phyloP scores from a whole-genome alignment of 78 protist genomes.

The slime mould (Dictyostelium discoideum) region DNA sequence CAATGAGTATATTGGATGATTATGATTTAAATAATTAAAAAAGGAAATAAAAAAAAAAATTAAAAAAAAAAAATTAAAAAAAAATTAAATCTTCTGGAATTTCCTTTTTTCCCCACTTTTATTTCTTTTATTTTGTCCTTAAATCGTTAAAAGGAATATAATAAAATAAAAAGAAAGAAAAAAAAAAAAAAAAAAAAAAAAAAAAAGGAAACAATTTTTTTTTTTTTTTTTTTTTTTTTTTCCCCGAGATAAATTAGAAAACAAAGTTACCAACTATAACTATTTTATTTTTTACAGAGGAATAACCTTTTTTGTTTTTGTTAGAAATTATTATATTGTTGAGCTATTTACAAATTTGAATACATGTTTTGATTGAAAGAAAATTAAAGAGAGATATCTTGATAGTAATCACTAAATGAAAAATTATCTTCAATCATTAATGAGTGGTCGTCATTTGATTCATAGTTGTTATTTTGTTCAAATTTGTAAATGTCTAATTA shows the following conservation, averaged over 20 bases:
- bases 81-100: no score
- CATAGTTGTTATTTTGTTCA: not conserved
- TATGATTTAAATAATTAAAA: conserved; percentile 34
- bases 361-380: not conserved
- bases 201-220: not conserved
- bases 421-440: conserved; percentile 36
- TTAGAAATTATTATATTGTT: not conserved
- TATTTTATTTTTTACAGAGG: not conserved
- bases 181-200: not conserved
- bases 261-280: not conserved
- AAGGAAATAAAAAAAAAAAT: not conserved
- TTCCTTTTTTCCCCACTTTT: no score
- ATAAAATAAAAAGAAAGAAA: not conserved
- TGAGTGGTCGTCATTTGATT: conserved; percentile 11
- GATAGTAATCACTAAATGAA: conserved; percentile 39
- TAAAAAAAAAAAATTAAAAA: no score
- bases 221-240: not conserved
- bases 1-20: conserved; percentile 41
- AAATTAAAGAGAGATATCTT: conserved; percentile 8
- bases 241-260: not conserved
- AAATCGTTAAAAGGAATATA: not conserved
- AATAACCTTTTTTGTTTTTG: not conserved
- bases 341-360: not conserved
- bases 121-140: no score
- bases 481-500: not conserved